Evolutionary conservation across 2,329 filamentous ascomycete genomes (phyloP).

Genomic region (Herpotrichia juniperi): DNA sequence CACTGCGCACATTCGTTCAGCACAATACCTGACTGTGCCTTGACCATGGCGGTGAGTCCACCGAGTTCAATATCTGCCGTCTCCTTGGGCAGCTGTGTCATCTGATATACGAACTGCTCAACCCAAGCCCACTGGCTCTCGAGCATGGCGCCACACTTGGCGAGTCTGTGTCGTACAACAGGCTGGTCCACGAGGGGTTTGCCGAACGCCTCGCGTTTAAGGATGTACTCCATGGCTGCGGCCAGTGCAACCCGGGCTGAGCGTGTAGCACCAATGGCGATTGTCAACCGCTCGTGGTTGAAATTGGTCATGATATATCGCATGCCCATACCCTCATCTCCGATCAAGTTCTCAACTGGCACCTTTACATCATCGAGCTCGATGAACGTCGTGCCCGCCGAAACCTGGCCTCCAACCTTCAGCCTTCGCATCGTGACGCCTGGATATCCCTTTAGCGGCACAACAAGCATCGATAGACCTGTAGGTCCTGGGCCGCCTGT

Average conservation of each 20-base stretch:
- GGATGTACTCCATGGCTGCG: slow-evolving; percentile 65
- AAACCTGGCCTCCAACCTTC: slow-evolving; percentile 69
- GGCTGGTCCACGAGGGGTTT: slow-evolving; percentile 75
- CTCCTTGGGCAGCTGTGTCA: slow-evolving; percentile 65
- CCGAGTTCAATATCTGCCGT: slow-evolving; percentile 70
- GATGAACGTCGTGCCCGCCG: slow-evolving; percentile 75
- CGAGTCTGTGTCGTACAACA: slow-evolving; percentile 74
- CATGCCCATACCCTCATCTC: slow-evolving; percentile 74
- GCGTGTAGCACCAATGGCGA: slow-evolving; percentile 68
- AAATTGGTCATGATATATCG: slow-evolving; percentile 79
- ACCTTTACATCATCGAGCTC: slow-evolving; percentile 78
- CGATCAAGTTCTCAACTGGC: slow-evolving; percentile 72
- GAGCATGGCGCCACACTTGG: slow-evolving; percentile 70
- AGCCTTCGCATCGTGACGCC: slow-evolving; percentile 73
- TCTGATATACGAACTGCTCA: slow-evolving; percentile 72
- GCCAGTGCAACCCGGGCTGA: slow-evolving; percentile 66
- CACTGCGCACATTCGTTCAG: slow-evolving; percentile 73
- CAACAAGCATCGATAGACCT: slow-evolving; percentile 71
- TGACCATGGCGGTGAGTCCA: slow-evolving; percentile 73
- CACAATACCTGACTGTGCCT: slow-evolving; percentile 75
- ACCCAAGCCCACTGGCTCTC: slow-evolving; percentile 76
- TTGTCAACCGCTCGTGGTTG: slow-evolving; percentile 76
- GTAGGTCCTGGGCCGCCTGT: slow-evolving; percentile 69
- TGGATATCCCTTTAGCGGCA: slow-evolving; percentile 70
- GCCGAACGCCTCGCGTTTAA: slow-evolving; percentile 71